Base-by-base conservation (phyloP, 108 stramenopile genomes). In the Skeletonema grethae region DNA sequence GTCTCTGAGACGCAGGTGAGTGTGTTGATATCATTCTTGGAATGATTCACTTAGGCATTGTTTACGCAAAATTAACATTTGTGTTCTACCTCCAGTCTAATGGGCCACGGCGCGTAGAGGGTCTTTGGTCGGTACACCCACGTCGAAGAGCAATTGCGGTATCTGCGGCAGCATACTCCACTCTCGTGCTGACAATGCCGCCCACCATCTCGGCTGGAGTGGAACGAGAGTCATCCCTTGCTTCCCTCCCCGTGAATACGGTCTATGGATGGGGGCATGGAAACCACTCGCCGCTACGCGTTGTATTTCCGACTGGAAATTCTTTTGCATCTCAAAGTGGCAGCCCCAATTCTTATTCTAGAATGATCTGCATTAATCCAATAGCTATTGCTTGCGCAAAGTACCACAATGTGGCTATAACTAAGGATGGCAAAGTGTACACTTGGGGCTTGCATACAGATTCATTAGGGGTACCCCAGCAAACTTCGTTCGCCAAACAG, bases 401-500 rank as follows among this genome's bases (percentile, higher is more conserved):
- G 34, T 87, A 82, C 62, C 93, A 97, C 79, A 97, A 90, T 73
- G 93, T 87, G 1, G 98, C 90, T 7, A 79, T 92, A 8, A 96
- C 96, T 0, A 74, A 73, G 5, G 92, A 95, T 64, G 98, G 98
- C 3, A 41, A 84, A 34, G 94, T 97, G 2, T 99, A 90, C 67
- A 96, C 96, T 0, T 99, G 96, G 96, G 98, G 98, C 1, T 69
- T 91, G 16, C 88, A 82, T 46, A 68, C 88, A 15, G 93, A 92
- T 31, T 80, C 86, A 13, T 66, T 95, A 25, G 89, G 88, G 15
- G 79, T 75, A 20, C 13, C 20, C 9, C 50, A 63, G 24, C 50
- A 41, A 1, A 16, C 4, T 12, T 62, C 56, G n/a, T 38, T 43
- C 31, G 13, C 50, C 43, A 80, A 67, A 16, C 59, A 60, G 53